Conservation (phyloP, 306 rosid species). For the Prunus mume region DNA sequence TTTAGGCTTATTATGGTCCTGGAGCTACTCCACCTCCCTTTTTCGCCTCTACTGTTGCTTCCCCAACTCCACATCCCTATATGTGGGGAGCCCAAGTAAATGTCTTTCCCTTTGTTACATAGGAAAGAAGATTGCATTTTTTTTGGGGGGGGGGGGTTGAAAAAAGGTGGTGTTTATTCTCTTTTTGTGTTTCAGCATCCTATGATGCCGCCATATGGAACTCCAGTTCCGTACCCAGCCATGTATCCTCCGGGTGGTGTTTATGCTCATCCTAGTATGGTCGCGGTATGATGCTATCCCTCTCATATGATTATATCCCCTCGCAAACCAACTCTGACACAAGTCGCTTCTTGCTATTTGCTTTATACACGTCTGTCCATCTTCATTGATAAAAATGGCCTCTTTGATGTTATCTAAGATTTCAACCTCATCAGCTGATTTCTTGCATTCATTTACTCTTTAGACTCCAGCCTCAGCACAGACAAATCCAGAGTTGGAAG, state of each 20-base stretch:
- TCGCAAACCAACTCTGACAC: background rate
- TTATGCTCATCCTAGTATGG: slow-evolving; percentile 92
- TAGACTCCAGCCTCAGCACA: slow-evolving; percentile 59
- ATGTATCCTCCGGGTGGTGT: slow-evolving; percentile 88
- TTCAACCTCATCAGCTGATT: slow-evolving; percentile 22
- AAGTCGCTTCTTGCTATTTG: background rate
- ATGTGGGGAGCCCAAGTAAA: slow-evolving; percentile 94
- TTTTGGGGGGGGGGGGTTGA: background rate
- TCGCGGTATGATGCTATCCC: slow-evolving; percentile 46
- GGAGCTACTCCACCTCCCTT: slow-evolving; percentile 91
- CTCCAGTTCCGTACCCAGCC: slow-evolving; percentile 94
- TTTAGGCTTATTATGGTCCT: slow-evolving; percentile 88
- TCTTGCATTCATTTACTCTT: slow-evolving; percentile 20
- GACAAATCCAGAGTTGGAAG: slow-evolving; percentile 50
- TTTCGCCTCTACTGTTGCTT: slow-evolving; percentile 84
- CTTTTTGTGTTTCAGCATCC: slow-evolving; percentile 65
- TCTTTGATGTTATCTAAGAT: slow-evolving; percentile 1
- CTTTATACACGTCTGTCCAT: background rate
- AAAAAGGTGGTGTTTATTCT: slow-evolving; percentile 16
- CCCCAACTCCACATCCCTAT: slow-evolving; percentile 89
- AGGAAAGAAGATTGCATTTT: slow-evolving; percentile 6
- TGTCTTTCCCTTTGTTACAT: slow-evolving; percentile 6
- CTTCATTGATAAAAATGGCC: background rate
- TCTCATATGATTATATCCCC: background rate
- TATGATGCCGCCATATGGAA: slow-evolving; percentile 87